Base-by-base conservation (phyloP, 768 basidiomycete species). In the Mycena crocata region DNA sequence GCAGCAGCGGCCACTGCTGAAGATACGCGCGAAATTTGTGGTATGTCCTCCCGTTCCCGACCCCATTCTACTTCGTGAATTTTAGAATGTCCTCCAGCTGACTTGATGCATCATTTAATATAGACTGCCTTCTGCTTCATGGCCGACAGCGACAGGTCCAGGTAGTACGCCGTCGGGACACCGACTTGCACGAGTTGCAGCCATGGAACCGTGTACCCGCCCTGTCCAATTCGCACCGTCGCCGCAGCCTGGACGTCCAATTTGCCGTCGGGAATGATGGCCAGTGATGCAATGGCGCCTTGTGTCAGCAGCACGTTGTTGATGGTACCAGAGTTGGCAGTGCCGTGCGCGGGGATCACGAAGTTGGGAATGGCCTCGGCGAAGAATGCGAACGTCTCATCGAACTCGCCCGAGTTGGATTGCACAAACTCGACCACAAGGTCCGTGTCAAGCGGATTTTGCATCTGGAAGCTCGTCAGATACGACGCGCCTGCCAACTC, bases 201-300 rank as follows among this genome's bases (percentile, higher is more conserved):
- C 89, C 89, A 92, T 14, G 91, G 90, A 44, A 91, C 74, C 63
- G 81, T 79, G 70, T 92, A 92, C 21, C 90, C 89, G 23, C 84
- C 83, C 17, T 78, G 70, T 5, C 85, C 89, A 14, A 88, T 78
- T 46, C 78, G 75, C 23, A 82, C 74, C 2, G 89, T 90, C 26
- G 79, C 75, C 15, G 81, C 85, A 3, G 86, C 78, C 35, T 77
- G 77, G 24, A 92, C 77, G 67, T 91, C 89, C 61, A 91, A 77
- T 39, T 81, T 77, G 8, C 84, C 86, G 50, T 84, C 73, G 0
- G 88, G 85, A 52, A 90, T 85, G 50, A 91, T 89, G 8, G 60
- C 79, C 12, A 91, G 79, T 1, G 89, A 85, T 6, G 73, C 80
- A 2, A 75, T 23, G 1, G 81, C 83, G 31, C 90, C 90, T 68